Conservation (phyloP, 208 protist genomes). For the Acanthamoeba rhysodes region DNA sequence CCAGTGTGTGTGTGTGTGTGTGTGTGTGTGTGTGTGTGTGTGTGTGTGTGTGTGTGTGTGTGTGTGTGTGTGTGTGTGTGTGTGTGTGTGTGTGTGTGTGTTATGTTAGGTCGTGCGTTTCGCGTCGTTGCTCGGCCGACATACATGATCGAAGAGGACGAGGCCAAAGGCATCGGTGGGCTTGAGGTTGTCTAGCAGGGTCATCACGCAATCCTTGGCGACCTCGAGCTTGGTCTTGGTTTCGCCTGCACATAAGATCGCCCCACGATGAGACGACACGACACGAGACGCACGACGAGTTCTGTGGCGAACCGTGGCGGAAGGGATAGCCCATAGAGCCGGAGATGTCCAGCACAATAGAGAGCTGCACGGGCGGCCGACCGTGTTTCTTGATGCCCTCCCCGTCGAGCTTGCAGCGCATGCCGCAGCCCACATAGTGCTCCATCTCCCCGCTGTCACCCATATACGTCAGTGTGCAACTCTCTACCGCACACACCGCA, state of each 20-base stretch:
- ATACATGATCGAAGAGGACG: not conserved
- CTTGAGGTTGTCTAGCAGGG: not conserved
- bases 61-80: too few relatives aligned
- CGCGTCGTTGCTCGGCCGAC: not conserved
- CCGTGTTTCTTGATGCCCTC: not conserved
- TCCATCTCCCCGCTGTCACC: not conserved
- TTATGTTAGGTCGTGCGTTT: too few relatives aligned
- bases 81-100: too few relatives aligned
- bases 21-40: not conserved
- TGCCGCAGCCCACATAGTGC: constrained; percentile 1
- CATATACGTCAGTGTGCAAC: too few relatives aligned
- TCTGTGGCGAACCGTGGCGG: not conserved
- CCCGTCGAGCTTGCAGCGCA: not conserved
- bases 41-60: too few relatives aligned
- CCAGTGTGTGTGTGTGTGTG: not conserved
- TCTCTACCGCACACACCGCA: not conserved
- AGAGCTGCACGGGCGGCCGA: not conserved
- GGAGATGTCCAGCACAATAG: constrained; percentile 1
- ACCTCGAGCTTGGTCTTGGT: not conserved
- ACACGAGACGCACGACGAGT: too few relatives aligned
- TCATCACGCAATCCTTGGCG: not conserved
- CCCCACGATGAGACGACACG: too few relatives aligned
- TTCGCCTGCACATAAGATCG: not conserved
- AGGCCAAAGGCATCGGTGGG: not conserved
- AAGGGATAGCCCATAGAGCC: not conserved